phyloP scores from a whole-genome alignment of 192 early-diverging fungal species.

The Dimargaris verticillata region DNA sequence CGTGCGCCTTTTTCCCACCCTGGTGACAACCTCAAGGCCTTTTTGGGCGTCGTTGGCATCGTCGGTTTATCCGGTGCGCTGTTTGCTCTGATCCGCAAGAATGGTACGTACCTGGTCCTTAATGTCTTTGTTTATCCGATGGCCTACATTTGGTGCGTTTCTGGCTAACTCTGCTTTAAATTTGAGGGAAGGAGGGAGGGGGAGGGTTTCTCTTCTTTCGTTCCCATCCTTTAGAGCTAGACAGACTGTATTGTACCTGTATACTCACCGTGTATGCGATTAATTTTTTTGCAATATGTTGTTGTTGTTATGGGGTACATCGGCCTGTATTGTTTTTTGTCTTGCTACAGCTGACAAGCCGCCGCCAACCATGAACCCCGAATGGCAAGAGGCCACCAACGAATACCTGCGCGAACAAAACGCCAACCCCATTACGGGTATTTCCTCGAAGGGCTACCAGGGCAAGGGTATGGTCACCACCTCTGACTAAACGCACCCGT shows the following conservation, averaged over 20 bases:
- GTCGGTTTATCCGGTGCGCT: constrained; percentile 32
- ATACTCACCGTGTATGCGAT: neutral
- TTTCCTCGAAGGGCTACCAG: constrained; percentile 62
- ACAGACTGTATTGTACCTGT: constrained; percentile 4
- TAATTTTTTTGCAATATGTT: neutral
- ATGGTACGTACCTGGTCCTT: constrained; percentile 21
- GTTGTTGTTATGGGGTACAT: neutral
- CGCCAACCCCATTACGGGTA: constrained; percentile 59
- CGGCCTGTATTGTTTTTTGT: neutral
- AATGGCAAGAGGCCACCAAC: constrained; percentile 76
- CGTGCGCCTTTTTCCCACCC: constrained; percentile 59
- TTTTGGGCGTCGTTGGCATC: constrained; percentile 42
- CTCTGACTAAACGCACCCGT: no score
- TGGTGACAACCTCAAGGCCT: constrained; percentile 47
- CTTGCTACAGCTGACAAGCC: constrained; percentile 35
- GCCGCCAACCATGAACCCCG: constrained; percentile 51
- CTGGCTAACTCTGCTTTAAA: neutral
- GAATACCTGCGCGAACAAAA: constrained; percentile 48
- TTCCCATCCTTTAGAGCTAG: constrained; percentile 2
- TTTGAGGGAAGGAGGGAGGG: neutral
- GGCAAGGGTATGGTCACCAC: constrained; percentile 50
- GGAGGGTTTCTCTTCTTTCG: neutral
- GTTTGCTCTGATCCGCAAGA: constrained; percentile 38
- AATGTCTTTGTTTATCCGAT: neutral
- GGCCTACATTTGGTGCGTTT: constrained; percentile 13